Base-by-base conservation (phyloP, 108 stramenopile species). In the Cafeteria roenbergensis region DNA sequence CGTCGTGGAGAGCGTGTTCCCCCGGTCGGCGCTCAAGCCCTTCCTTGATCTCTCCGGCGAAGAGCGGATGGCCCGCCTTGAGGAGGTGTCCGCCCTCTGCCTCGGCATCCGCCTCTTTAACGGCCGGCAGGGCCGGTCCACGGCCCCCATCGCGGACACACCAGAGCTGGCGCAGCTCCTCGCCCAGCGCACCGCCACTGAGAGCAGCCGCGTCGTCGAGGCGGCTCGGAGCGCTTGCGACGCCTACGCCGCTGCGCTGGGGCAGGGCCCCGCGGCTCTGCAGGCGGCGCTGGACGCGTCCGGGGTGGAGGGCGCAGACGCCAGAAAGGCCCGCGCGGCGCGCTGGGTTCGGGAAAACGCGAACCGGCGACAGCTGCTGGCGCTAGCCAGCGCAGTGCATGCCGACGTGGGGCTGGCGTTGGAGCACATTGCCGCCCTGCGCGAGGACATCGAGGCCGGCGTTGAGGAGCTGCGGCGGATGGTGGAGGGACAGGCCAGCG, bases 41-140 rank as follows among this genome's bases (percentile, higher is more conserved):
- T 84, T 84, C 62, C 59, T 84, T n/a, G 48, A 54, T 30, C 72
- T 82, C 14, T 32, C 38, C 2, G 12, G 25, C 6, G 81, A 82
- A 38, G 83, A 84, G 55, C 78, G 77, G 37, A 64, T 55, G 51
- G 38, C 50, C 22, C 81, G 81, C 56, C 75, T 84, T 14, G 65
- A 78, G 25, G 82, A 84, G 58, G 56, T 84, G 29, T 59, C 77
- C 1, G 64, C 51, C 62, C 80, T 84, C 61, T 77, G 82, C 21
- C 31, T 68, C 20, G 83, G 83, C 42, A 84, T 84, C 42, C 81
- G 83, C 17, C 73, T 84, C 34, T 84, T 78, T 64, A 82, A 84
- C 55, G 75, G 77, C 55, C 57, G 75, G 42, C 35, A 63, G 34
- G 82, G 80, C 27, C 78, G 78, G 55, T 79, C 77, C 21, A 82